Base-by-base conservation (phyloP, 148 eudicot genomes). In the Salicornia ramosissima region DNA sequence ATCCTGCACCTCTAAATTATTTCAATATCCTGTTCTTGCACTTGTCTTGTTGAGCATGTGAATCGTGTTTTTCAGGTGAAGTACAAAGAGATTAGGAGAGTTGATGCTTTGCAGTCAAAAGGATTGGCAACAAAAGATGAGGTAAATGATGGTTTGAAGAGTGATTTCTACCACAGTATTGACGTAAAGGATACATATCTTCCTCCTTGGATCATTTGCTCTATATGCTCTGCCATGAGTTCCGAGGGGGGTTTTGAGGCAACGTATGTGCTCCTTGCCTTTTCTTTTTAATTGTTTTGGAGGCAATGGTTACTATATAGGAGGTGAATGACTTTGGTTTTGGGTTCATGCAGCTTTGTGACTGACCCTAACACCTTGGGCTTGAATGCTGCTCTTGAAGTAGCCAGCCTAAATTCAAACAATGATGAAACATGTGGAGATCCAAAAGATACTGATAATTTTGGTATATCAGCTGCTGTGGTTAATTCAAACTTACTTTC, bases 71-170 rank as follows among this genome's bases (percentile, higher is more conserved):
- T 83, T 67, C 82, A 94, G 98, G 83, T 88, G 42, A 86, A 74
- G 71, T 94, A 96, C 85, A 90, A 87, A 82, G 92, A 90, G 75
- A 84, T 88, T 51, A 88, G 79, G 80, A 82, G 80, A 71, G 82
- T 77, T 52, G 88, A 86, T 62, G 54, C 80, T 73, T 65, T 72
- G 36, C 80, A 74, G 60, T 47, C 62, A 26, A 66, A 80, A 82
- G 74, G 84, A 46, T 46, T 54, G 46, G 15, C 65, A 33, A 71
- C 71, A 56, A 77, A 58, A 65, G 80, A 77, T 55, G 79, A 77
- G 45, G 85, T 77, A 28, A 47, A 68, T 74, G 82, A 71, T 31
- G 77, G 79, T 74, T 76, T 89, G 65, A 77, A 81, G 55, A 62
- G 79, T 39, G 86, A 83, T 68, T 75, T 86, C 66, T 78, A 83